Conservation (phyloP, 2,329 filamentous ascomycete genomes). For the Claviceps sp. region DNA sequence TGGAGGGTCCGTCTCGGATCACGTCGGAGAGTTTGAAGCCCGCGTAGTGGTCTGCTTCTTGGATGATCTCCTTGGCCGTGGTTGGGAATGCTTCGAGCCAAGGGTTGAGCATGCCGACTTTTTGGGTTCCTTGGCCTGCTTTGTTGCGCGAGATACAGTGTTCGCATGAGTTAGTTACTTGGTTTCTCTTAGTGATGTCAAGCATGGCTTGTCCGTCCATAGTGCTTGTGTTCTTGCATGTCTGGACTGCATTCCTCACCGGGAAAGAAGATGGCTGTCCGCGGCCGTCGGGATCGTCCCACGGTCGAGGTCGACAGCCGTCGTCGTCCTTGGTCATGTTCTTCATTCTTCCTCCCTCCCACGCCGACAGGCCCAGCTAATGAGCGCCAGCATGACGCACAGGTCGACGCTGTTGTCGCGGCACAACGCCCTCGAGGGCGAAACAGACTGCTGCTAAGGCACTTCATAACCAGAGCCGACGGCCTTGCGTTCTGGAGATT, state of each 20-base stretch:
- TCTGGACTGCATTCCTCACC: conserved; percentile 20
- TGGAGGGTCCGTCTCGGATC: conserved; percentile 69
- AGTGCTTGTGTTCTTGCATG: background rate
- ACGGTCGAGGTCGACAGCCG: conserved; percentile 13
- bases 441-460: conserved; percentile 16
- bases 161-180: background rate
- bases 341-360: conserved; percentile 8
- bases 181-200: background rate
- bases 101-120: conserved; percentile 72
- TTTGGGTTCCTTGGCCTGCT: conserved; percentile 74
- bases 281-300: conserved; percentile 23
- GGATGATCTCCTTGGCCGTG: conserved; percentile 61
- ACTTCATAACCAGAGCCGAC: conserved; percentile 17
- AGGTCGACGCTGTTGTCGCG: background rate
- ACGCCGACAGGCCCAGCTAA: background rate
- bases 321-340: background rate
- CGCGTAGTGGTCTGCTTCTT: conserved; percentile 72
- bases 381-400: background rate
- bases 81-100: conserved; percentile 79
- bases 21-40: conserved; percentile 61
- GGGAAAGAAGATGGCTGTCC: conserved; percentile 48
- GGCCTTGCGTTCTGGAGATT: conserved; percentile 7
- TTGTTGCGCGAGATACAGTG: background rate
- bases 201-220: background rate
- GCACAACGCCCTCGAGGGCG: conserved; percentile 13